Conservation (phyloP, 2,329 filamentous ascomycete genomes). For the Chrysosporium keratinophilum region DNA sequence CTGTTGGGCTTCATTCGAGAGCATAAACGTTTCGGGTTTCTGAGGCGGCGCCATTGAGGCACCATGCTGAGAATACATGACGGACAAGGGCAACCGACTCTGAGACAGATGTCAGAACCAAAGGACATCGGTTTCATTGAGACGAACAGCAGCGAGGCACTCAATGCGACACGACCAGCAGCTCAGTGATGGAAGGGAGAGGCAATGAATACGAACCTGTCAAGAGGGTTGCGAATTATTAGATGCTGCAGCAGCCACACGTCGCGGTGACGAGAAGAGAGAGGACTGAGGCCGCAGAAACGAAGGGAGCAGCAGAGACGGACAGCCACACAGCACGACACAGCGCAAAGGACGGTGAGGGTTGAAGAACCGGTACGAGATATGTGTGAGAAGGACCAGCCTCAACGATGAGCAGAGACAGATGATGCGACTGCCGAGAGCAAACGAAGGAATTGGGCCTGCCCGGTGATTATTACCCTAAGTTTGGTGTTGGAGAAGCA, state of each 20-base stretch:
- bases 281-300: background rate
- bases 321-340: background rate
- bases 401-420: slow-evolving; percentile 23
- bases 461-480: slow-evolving; percentile 11
- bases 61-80: slow-evolving; percentile 70
- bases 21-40: slow-evolving; percentile 97
- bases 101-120: slow-evolving; percentile 17
- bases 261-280: background rate
- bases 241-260: background rate
- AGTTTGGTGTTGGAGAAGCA: background rate
- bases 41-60: slow-evolving; percentile 81
- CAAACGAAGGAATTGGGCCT: slow-evolving; percentile 18
- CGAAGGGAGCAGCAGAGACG: background rate
- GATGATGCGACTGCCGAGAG: slow-evolving; percentile 13
- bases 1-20: slow-evolving; percentile 94
- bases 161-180: slow-evolving; percentile 28
- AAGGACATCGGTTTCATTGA: slow-evolving; percentile 12
- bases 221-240: slow-evolving; percentile 16
- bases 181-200: slow-evolving; percentile 13
- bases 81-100: slow-evolving; percentile 11
- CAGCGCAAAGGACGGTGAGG: slow-evolving; percentile 12
- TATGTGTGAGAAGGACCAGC: slow-evolving; percentile 27
- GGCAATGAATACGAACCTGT: slow-evolving; percentile 16
- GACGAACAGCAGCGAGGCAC: slow-evolving; percentile 17
- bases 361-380: slow-evolving; percentile 15